Evolutionary conservation across 139 green algal species (phyloP), one percentile per base, ranked within the genome.

Genomic region (Chlamydomonas applanata): DNA sequence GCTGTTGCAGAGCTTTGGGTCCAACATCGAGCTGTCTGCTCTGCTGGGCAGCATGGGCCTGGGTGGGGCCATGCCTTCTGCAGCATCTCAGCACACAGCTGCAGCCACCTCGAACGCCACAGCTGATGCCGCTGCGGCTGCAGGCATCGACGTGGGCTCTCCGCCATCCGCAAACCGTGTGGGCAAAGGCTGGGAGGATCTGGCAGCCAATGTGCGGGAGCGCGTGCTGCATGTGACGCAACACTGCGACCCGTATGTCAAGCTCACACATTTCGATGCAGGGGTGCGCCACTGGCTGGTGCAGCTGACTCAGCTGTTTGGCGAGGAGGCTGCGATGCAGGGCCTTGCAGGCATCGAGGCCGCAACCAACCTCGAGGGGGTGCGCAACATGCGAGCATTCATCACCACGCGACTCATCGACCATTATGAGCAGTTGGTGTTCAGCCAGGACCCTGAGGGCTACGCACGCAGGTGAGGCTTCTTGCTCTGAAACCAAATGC

Each of bases 401-500:
- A 85, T 85, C 75, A 85, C 80, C 52, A 85, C 80, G 0, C 71
- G 80, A 29, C 75, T 85, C 2, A 82, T 85, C 33, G 80, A 85
- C 75, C 60, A 77, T 57, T 77, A 79, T 57, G 75, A 85, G 66
- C 65, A 77, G 29, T 68, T 81, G 46, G 46, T 49, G 40, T 49
- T 49, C 40, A 49, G 40, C 40, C 40, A 49, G 40, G 73, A 79
- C 52, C 73, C 73, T 7, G 44, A 69, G 52, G 53, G 63, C 52
- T 79, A 79, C 49, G 73, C 70, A 34, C 63, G 64, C 49, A 79
- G 67, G 73, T 49, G 40, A 19, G 40, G 40, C 7, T 49, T 19
- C 11, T 49, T 7, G 40, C 11, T 49, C n/a, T n/a, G n/a, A n/a
- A n/a, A n/a, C n/a, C n/a, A n/a, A n/a, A n/a, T n/a, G n/a, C n/a